Evolutionary conservation across 2,329 filamentous ascomycete genomes (phyloP), one percentile per base, ranked within the genome.

Genomic region (Fonsecaea nubica): DNA sequence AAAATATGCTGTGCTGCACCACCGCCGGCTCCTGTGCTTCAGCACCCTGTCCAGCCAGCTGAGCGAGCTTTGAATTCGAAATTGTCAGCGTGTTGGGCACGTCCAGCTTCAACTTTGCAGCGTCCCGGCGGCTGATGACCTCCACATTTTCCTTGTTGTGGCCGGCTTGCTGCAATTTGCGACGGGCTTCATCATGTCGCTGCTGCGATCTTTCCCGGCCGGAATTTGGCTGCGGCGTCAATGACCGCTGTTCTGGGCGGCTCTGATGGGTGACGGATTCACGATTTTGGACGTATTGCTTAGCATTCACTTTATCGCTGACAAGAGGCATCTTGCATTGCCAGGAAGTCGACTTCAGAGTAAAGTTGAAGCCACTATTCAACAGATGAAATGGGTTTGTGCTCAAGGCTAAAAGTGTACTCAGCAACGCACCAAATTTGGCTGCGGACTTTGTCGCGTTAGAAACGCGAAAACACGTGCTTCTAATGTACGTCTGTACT

Each of bases 181-280:
- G 58, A 25, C 50, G 50, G 36, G 32, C 25, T 15, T 60, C 60
- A 40, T 64, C 61, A n/a, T 53, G 60, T 59, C 54, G 48, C 30
- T 67, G 64, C n/a, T 53, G 35, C n/a, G 64, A 53, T 33, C 62
- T 58, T 33, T 66, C 64, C n/a, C 55, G 62, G n/a, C 58, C 55
- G 25, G 42, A 13, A 30, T 35, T 58, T 4, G 63, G 68, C 50
- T 70, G 68, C 13, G 68, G 68, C 60, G 68, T 70, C 45, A 64
- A 18, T n/a, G 65, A 68, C 15, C 65, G 63, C 6, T 55, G 60
- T 10, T 32, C 62, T 2, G 60, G 50, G 18, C 35, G 53, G n/a
- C 50, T 12, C 48, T 35, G 56, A 25, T 32, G 35, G 15, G 33
- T 32, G 10, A 33, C 35, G 21, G 50, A 36, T 58, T 63, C 64